Evolutionary conservation across 345 rosid genomes (phyloP).

Genomic region (Aquilaria yunnanensis): DNA sequence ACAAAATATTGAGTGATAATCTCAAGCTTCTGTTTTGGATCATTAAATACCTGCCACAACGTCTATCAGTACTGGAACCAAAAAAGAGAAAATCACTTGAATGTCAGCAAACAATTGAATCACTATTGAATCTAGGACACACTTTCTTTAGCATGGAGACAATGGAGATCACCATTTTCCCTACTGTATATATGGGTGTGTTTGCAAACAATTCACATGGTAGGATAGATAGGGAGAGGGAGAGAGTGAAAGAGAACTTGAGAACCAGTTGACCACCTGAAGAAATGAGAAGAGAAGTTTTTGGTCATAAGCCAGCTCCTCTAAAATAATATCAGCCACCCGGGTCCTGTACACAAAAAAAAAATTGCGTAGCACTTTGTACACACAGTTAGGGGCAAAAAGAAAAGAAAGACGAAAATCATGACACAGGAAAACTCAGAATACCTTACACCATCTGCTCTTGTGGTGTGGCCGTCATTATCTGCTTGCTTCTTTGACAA

Average conservation of each 20-base stretch:
- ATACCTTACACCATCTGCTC: conserved; percentile 84
- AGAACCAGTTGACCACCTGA: conserved; percentile 36
- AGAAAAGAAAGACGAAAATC: conserved; percentile 10
- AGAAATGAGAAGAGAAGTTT: conserved; percentile 51
- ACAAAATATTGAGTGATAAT: conserved; percentile 54
- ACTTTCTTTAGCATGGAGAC: background rate
- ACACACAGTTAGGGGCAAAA: background rate
- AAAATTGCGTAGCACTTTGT: background rate
- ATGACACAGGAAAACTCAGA: conserved; percentile 7
- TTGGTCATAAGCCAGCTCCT: conserved; percentile 57
- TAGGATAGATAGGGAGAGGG: background rate
- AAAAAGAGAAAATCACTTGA: background rate
- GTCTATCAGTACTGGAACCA: background rate
- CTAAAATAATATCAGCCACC: conserved; percentile 44
- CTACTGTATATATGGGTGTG: background rate
- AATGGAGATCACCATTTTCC: background rate
- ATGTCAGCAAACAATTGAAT: background rate
- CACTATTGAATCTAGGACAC: conserved; percentile 1
- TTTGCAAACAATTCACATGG: background rate
- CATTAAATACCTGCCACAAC: conserved; percentile 48
- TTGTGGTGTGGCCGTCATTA: conserved; percentile 40
- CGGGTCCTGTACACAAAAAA: conserved; percentile 1
- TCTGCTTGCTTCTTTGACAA: conserved; percentile 61
- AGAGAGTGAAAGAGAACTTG: no score
- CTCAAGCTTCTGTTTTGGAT: conserved; percentile 85